Evolutionary conservation across 441 rosid genomes (phyloP), one percentile per base, ranked within the genome.

Genomic region (Euphorbia celastroides): DNA sequence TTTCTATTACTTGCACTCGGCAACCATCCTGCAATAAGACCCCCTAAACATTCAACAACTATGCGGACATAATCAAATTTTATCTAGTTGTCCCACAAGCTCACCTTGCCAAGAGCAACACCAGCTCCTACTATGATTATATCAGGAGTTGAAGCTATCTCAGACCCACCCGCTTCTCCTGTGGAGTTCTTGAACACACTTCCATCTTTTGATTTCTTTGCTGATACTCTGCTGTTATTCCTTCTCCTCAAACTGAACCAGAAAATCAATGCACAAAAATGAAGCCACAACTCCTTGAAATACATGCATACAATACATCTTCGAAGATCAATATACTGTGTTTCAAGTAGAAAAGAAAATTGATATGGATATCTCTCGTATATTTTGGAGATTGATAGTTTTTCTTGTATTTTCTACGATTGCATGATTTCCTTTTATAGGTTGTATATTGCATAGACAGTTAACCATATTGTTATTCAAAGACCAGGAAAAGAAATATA

Each of bases 21-120:
- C 71, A 27, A 0, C 75, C 51, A 13, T 67, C 71, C 71, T 67
- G 63, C 16, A 54, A 19, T 20, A 59, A 34, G 0, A 22, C n/a
- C 32, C 25, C 11, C 30, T 19, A 6, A 50, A 56, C 59, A 12
- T 55, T 54, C 13, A 10, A 2, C 23, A 23, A 52, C 20, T 14
- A 22, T 52, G 28, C 27, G 10, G 11, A 25, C 11, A 3, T 0
- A 55, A 52, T 22, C 20, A 19, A 1, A 16, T 2, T 13, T 44
- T 12, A 44, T 2, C 20, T 28, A 22, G 8, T 11, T 9, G 26
- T 55, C 8, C 17, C 23, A 17, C 19, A 17, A 48, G 19, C 25
- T 22, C 19, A 57, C 70, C 34, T n/a, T n/a, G n/a, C n/a, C n/a
- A n/a, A n/a, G n/a, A n/a, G n/a, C n/a, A n/a, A n/a, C n/a, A n/a